These are phyloP conservation scores for Fusarium udum DNA, from an alignment of 2,329 filamentous ascomycete genomes.

Conservation along the genomic window DNA sequence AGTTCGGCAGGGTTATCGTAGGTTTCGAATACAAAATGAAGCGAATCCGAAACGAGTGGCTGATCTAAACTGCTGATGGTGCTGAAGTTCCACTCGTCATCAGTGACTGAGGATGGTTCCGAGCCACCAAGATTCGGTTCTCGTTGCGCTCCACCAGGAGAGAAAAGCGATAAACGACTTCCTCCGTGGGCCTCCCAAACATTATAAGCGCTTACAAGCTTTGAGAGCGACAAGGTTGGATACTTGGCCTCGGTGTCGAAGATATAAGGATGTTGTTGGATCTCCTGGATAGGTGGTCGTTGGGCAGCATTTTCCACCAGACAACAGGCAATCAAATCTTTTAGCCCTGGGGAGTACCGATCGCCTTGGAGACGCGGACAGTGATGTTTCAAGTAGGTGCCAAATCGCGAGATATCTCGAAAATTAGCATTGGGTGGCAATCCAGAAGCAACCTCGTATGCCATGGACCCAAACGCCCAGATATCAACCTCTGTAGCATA, in stretches of 20 bases:
- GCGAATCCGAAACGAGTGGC: conserved; percentile 62
- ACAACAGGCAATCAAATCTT: conserved; percentile 78
- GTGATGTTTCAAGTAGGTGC: conserved; percentile 66
- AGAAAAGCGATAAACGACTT: conserved; percentile 71
- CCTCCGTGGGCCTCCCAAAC: conserved; percentile 80
- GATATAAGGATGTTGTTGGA: conserved; percentile 77
- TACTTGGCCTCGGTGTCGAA: conserved; percentile 68
- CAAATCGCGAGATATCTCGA: conserved; percentile 54
- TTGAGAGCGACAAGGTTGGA: conserved; percentile 69
- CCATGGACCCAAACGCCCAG: conserved; percentile 84
- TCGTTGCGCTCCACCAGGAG: conserved; percentile 65
- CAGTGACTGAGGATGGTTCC: conserved; percentile 52
- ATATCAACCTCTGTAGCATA: conserved; percentile 81
- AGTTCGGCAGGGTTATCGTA: conserved; percentile 67
- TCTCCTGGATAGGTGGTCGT: conserved; percentile 74
- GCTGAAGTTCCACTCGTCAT: conserved; percentile 74
- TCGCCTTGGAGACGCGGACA: conserved; percentile 76
- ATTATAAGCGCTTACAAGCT: conserved; percentile 73
- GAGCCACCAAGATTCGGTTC: conserved; percentile 52
- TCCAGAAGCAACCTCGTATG: conserved; percentile 83
- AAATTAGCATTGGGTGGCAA: conserved; percentile 68
- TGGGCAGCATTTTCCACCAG: conserved; percentile 73
- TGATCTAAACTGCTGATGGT: conserved; percentile 72
- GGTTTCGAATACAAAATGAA: conserved; percentile 67
- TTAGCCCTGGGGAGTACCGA: conserved; percentile 74